Percentiles rank a stretch among this genome's conserved stretches.
Conservation (phyloP, 495 filamentous ascomycete genomes). For the Penicillium odoratum region DNA sequence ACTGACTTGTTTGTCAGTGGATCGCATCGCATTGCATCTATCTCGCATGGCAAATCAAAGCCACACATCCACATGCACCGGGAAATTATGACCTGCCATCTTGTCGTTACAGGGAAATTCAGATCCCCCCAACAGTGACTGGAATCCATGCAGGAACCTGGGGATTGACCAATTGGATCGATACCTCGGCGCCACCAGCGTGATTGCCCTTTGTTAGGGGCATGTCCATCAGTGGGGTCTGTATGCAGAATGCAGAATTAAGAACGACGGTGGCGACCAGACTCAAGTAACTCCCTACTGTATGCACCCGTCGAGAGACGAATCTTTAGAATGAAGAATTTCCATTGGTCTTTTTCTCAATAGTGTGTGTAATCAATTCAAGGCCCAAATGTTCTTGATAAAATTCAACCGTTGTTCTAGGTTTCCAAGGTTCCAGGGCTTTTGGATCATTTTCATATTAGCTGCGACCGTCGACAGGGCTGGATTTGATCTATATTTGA, state of each 20-base stretch:
- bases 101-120: background rate
- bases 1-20: background rate
- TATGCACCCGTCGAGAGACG: background rate
- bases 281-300: background rate
- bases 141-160: slow-evolving; percentile 1
- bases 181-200: background rate
- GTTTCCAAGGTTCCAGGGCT: background rate
- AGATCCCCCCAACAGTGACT: background rate
- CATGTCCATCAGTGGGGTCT: background rate
- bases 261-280: background rate
- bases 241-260: background rate
- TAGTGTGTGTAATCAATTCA: background rate
- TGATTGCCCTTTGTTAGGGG: background rate
- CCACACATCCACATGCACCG: background rate
- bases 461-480: background rate
- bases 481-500: slow-evolving; percentile 3
- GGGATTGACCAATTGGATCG: slow-evolving; percentile 1
- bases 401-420: too few species aligned
- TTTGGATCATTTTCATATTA: background rate
- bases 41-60: background rate
- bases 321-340: background rate
- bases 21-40: slow-evolving; percentile 1
- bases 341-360: background rate
- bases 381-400: background rate
- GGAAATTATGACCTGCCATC: background rate